Conservation (phyloP, 306 rosid genomes). For the Inga laurina region DNA sequence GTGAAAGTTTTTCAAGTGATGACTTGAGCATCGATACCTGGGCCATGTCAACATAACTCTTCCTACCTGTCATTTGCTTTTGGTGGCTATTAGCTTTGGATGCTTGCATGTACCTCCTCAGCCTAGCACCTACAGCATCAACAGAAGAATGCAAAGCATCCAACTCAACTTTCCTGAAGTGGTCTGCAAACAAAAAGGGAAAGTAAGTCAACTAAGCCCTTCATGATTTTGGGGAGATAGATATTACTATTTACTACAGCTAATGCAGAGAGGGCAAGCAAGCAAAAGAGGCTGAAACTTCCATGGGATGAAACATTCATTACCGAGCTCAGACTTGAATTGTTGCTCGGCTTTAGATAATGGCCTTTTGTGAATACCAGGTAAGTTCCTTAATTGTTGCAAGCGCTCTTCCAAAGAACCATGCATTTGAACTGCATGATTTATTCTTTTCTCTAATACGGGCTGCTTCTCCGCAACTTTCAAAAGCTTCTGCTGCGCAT, state of each 20-base stretch:
- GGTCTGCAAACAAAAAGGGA: slow-evolving; percentile 51
- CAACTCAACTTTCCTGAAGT: slow-evolving; percentile 72
- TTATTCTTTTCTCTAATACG: slow-evolving; percentile 57
- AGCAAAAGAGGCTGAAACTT: slow-evolving; percentile 2
- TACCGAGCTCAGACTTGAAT: slow-evolving; percentile 91
- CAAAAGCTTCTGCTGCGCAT: slow-evolving; percentile 58
- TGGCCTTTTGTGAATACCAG: slow-evolving; percentile 77
- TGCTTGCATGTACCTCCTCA: slow-evolving; percentile 59
- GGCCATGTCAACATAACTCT: slow-evolving; percentile 40
- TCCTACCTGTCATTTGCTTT: slow-evolving; percentile 50
- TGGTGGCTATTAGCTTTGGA: slow-evolving; percentile 48
- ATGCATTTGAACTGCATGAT: slow-evolving; percentile 58
- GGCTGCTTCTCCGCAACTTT: slow-evolving; percentile 64
- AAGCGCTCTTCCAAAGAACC: slow-evolving; percentile 74
- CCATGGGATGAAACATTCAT: slow-evolving; percentile 32
- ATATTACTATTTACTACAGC: slow-evolving; percentile 11
- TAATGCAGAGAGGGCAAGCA: slow-evolving; percentile 19
- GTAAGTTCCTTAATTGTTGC: slow-evolving; percentile 66
- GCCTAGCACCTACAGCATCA: slow-evolving; percentile 63
- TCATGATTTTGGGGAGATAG: slow-evolving; percentile 8
- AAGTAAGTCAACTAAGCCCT: slow-evolving; percentile 1
- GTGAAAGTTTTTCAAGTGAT: slow-evolving; percentile 58
- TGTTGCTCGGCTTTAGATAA: slow-evolving; percentile 84
- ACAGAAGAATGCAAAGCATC: slow-evolving; percentile 76
- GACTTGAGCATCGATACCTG: slow-evolving; percentile 60